Evolutionary conservation across 192 early-diverging fungal species (phyloP), one percentile per base, ranked within the genome.

Genomic region (Podochytrium sp.): DNA sequence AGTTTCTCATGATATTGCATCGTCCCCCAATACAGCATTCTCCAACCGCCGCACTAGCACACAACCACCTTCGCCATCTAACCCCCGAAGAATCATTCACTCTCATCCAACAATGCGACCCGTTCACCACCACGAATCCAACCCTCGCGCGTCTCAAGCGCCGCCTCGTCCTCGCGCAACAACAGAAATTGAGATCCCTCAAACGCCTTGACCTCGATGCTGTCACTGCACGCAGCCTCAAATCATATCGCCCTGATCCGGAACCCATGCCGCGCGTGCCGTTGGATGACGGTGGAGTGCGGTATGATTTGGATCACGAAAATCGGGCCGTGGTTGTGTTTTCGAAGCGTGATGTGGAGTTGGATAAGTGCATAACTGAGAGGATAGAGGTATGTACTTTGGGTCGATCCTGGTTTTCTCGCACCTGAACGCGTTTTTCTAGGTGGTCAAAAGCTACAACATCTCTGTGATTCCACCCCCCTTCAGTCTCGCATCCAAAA

Each of bases 401-500:
- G n/a, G n/a, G n/a, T 77, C 75, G 27, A 6, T 32, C 0, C n/a
- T 77, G 50, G n/a, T 12, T 47, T n/a, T 47, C 10, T 51, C 18
- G 25, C n/a, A 20, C 30, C 14, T 49, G 70, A 40, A 76, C 23
- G 4, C 59, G 75, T 5, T 62, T 76, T 71, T 51, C 2, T 30
- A 47, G 43, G 10, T 47, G 43, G 43, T 47, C 20, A 55, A 79
- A 62, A 62, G 27, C n/a, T 16, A 37, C 20, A 55, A 76, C 43
- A 76, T 89, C 16, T 74, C 75, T 38, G 62, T 65, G 14, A 94
- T 91, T 2, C 83, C 88, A 0, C 94, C 91, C 56, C 74, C 61
- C 7, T 84, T 90, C 29, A 94, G 93, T 14, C 93, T 96, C 82
- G 86, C 87, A 25, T 92, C 87, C 3, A 77, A 94, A 47, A 76